Evolutionary conservation across 140 eudicot genomes (phyloP).

Genomic region (Oenanthe javanica): DNA sequence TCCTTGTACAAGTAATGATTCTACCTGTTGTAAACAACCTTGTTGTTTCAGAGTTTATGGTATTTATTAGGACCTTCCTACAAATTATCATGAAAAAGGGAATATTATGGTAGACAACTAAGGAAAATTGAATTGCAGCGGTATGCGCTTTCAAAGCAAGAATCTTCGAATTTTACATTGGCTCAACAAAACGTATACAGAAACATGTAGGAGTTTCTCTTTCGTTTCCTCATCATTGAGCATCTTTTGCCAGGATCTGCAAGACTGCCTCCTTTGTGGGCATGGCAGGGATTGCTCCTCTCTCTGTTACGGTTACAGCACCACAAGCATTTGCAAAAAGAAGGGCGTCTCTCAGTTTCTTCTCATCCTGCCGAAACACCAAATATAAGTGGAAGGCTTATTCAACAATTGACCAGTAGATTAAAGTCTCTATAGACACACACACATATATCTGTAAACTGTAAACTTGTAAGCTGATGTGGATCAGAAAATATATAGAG

Average conservation of each 20-base stretch:
- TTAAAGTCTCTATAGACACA: background rate
- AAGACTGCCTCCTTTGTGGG: slow-evolving; percentile 70
- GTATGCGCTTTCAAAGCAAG: background rate
- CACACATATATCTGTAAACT: background rate
- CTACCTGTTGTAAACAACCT: background rate
- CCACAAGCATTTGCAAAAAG: slow-evolving; percentile 92
- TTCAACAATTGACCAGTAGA: background rate
- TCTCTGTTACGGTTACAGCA: slow-evolving; percentile 69
- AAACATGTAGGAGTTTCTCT: background rate
- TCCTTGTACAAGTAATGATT: background rate
- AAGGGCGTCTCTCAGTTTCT: slow-evolving; percentile 66
- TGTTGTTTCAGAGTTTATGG: background rate
- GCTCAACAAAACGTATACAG: slow-evolving; percentile 5
- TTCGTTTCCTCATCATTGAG: slow-evolving; percentile 6
- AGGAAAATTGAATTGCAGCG: background rate
- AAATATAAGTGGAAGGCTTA: background rate
- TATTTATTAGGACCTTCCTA: background rate
- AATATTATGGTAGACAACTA: too few species aligned
- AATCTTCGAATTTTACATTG: slow-evolving; percentile 8
- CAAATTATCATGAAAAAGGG: background rate
- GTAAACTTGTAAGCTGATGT: background rate
- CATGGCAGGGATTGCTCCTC: slow-evolving; percentile 92
- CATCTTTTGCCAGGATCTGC: slow-evolving; percentile 28
- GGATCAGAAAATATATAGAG: background rate
- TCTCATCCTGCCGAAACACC: slow-evolving; percentile 56